Evolutionary conservation across 192 early-diverging fungal genomes (phyloP).

Genomic region (Coemansia sp.): DNA sequence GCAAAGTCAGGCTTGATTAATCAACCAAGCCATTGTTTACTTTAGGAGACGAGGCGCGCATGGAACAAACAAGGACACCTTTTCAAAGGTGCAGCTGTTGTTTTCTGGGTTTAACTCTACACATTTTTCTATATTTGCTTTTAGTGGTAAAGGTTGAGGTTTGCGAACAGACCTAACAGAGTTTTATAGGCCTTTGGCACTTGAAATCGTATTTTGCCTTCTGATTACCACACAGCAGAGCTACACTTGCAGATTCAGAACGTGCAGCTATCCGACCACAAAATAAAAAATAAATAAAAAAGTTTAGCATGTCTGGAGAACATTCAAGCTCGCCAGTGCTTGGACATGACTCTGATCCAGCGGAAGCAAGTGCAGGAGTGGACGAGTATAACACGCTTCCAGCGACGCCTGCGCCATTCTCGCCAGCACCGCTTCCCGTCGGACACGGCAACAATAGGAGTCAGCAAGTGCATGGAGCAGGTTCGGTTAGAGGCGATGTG

Average conservation of each 20-base stretch:
- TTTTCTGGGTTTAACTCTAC: too few species aligned
- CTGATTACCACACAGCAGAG: too few species aligned
- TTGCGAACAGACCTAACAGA: too few species aligned
- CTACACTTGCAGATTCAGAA: not conserved
- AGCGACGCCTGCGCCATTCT: slow-evolving; percentile 45
- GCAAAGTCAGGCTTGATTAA: too few species aligned
- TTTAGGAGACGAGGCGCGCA: too few species aligned
- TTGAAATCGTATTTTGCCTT: too few species aligned
- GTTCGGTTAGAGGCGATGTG: not conserved
- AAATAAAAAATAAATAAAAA: not conserved
- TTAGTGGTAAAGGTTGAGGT: too few species aligned
- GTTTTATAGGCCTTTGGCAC: too few species aligned
- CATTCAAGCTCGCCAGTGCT: slow-evolving; percentile 40
- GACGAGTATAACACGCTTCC: slow-evolving; percentile 44
- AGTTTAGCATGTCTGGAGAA: slow-evolving; percentile 25
- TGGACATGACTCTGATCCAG: slow-evolving; percentile 36
- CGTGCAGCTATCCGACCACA: not conserved
- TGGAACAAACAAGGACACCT: too few species aligned
- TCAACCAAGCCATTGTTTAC: too few species aligned
- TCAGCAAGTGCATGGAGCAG: not conserved
- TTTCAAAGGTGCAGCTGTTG: too few species aligned
- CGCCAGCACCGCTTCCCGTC: slow-evolving; percentile 21
- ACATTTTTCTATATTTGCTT: too few species aligned
- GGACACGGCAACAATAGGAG: slow-evolving; percentile 12
- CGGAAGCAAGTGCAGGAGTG: slow-evolving; percentile 10